Evolutionary conservation across 305 asterid species (phyloP).

Genomic region (Vinca major): DNA sequence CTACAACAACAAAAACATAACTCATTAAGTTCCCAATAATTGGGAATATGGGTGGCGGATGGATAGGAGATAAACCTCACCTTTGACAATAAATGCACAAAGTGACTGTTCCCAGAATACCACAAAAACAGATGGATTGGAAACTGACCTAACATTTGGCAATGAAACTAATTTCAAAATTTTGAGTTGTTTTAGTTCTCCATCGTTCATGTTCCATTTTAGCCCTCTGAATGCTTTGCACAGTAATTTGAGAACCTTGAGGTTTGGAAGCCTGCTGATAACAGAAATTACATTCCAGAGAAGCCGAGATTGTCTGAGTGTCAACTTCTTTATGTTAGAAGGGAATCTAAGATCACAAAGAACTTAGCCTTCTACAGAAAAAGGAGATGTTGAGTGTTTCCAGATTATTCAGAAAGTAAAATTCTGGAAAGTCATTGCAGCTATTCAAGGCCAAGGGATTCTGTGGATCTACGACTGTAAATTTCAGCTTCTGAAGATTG

Average conservation of each 20-base stretch:
- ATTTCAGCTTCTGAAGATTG: no score
- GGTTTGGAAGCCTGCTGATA: not conserved
- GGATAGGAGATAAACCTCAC: no score
- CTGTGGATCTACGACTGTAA: no score
- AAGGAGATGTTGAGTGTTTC: slow-evolving; percentile 5
- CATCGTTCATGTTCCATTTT: not conserved
- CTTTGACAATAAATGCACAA: no score
- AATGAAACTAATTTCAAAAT: slow-evolving; percentile 5
- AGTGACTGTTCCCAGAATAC: no score
- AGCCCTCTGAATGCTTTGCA: not conserved
- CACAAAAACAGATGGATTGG: no score
- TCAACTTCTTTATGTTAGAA: slow-evolving; percentile 10
- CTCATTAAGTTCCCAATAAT: no score
- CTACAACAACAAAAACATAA: no score
- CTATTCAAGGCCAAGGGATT: no score
- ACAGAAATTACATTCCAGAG: slow-evolving; percentile 2
- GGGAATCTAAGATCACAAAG: not conserved
- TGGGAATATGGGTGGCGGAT: no score
- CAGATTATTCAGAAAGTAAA: slow-evolving; percentile 1
- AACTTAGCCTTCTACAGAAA: not conserved
- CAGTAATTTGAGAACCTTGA: slow-evolving; percentile 12
- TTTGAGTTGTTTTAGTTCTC: not conserved
- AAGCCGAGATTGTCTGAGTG: not conserved
- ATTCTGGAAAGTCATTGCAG: no score
- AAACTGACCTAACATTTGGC: no score